Base-by-base conservation (phyloP, 1,284 basidiomycete genomes). In the Sanghuangporus sanghuang region DNA sequence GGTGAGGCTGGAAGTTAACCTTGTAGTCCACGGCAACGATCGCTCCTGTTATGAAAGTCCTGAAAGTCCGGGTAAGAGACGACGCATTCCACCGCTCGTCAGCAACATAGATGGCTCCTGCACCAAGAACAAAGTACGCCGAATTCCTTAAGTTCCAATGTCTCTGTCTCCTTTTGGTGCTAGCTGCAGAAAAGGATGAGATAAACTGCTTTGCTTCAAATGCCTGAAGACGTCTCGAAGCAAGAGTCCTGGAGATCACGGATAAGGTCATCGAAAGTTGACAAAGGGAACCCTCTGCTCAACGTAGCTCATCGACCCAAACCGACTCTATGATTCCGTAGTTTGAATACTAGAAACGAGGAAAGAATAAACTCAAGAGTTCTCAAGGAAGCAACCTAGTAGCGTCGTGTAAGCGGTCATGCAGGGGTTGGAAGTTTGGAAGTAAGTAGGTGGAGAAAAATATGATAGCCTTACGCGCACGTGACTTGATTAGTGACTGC, bases 11-110 rank as follows among this genome's bases (percentile, higher is more conserved):
- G 70, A 96, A 96, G 75, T 95, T 95, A 63, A 90, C 73, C 72
- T 96, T 96, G 77, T 95, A 92, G 72, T 93, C 90, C 63, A 85
- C 65, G 2, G 89, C 87, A 50, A 91, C 87, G 61, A 84, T 68
- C 5, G 81, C 77, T 49, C 63, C 63, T n/a, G 57, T 60, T 9
- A 18, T 27, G 52, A 64, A 64, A 12, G 58, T 64, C 14, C 59
- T 58, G 35, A 42, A n/a, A 23, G 63, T 64, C 12, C 58, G 57
- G 16, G 59, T n/a, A 18, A 64, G 21, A 18, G 59, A 64, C n/a
- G 63, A 64, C 3, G 58, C 57, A 53, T 60, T 61, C 50, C 60
- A 56, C 23, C 46, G 49, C 8, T 55, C 27, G 59, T 64, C 63
- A 9, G 39, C 57, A 53, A 40, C 50, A 42, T 64, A 64, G 7